Base-by-base conservation (phyloP, 169 alveolate genomes). In the Cryptosporidium andersoni region DNA sequence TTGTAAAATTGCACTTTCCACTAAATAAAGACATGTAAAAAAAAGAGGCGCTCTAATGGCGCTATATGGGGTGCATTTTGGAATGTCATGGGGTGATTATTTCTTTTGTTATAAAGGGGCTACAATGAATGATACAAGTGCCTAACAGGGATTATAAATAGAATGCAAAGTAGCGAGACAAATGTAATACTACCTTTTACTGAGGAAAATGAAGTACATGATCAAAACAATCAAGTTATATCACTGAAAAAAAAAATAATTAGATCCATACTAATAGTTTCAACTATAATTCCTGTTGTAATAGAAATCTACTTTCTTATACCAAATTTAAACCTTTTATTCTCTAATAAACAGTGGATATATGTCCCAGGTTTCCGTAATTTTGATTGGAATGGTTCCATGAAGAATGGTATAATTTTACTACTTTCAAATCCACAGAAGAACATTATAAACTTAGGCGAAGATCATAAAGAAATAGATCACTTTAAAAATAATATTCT, bases 281-380 rank as follows among this genome's bases (percentile, higher is more conserved):
- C 60, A 14, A 60, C 60, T 45, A 25, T 74, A 9, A 16, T 74
- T 16, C 85, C 85, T 14, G 55, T 74, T 1, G 45, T 60, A 42
- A 9, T 58, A 51, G 85, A 74, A 5, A 62, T 74, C 12, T 74
- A 74, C 25, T 74, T 55, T 58, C 39, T 74, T n/a, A 40, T 25
- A 40, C 85, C 67, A 8, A 74, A 74, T 74, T 42, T 74, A 7
- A 51, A 14, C 11, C 34, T 51, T 12, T 58, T 58, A 58, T 56
- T 43, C 34, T 74, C 68, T 11, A 68, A 64, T 5, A 74, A 74
- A 48, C 51, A 74, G 9, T 74, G 85, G 85, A 63, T 74, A 9
- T 58, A 51, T 11, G 85, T 55, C 16, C 43, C 48, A 74, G 9
- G 55, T 3, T 25, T 48, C 48, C 55, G 34, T 11, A 55, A 67